Percentiles rank a stretch among this genome's conserved stretches.
phyloP scores from a whole-genome alignment of 176 grass and related monocot genomes.

The Phoenix dactylifera region DNA sequence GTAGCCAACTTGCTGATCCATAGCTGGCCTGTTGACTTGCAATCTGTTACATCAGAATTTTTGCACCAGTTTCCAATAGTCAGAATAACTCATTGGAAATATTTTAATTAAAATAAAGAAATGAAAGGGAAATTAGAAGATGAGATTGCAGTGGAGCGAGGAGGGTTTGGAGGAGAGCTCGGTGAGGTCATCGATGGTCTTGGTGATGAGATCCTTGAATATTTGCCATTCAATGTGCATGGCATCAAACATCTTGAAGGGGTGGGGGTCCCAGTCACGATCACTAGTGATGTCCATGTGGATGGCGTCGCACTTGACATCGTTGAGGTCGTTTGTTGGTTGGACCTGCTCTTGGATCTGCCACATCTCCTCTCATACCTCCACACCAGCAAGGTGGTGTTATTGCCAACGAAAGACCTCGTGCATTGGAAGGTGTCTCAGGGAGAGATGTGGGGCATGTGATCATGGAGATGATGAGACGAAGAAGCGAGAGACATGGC shows the following conservation, averaged over 20 bases:
- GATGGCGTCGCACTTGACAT: slow-evolving; percentile 35
- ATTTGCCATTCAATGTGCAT: slow-evolving; percentile 67
- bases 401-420: background rate
- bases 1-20: too few relatives aligned
- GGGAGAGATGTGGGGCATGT: slow-evolving; percentile 25
- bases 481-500: slow-evolving; percentile 19
- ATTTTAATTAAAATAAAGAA: background rate
- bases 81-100: too few relatives aligned
- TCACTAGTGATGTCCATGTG: slow-evolving; percentile 43
- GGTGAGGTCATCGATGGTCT: slow-evolving; percentile 76
- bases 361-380: slow-evolving; percentile 44
- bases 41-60: too few relatives aligned
- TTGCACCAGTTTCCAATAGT: too few relatives aligned
- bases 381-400: slow-evolving; percentile 6
- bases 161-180: slow-evolving; percentile 14
- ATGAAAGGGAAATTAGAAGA: slow-evolving; percentile 30
- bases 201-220: slow-evolving; percentile 78
- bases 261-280: slow-evolving; percentile 7
- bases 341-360: slow-evolving; percentile 23
- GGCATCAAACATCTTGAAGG: slow-evolving; percentile 34
- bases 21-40: too few relatives aligned
- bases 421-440: slow-evolving; percentile 26
- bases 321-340: slow-evolving; percentile 27
- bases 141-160: slow-evolving; percentile 50
- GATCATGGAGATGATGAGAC: slow-evolving; percentile 41